phyloP scores from a whole-genome alignment of 345 rosid species.

The Pistacia atlantica region DNA sequence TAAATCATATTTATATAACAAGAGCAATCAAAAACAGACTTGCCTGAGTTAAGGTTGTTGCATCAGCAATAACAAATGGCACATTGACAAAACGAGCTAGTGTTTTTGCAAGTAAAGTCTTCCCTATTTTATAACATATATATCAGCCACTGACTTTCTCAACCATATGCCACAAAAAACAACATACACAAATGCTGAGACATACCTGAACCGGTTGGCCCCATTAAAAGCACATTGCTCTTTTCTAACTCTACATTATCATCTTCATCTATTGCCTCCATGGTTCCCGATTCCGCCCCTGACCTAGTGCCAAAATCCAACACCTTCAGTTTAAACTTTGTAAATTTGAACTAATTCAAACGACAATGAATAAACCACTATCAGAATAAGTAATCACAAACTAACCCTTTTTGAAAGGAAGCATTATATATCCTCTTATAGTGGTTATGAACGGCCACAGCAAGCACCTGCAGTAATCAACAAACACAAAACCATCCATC shows the following conservation, averaged over 20 bases:
- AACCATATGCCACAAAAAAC: conserved; percentile 3
- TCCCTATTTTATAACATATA: conserved; percentile 49
- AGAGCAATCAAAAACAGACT: conserved; percentile 15
- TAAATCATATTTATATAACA: neutral
- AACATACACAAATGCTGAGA: conserved; percentile 5
- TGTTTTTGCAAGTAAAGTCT: conserved; percentile 85
- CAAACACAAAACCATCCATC: neutral
- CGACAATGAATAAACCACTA: neutral
- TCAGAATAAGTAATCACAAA: conserved; percentile 14
- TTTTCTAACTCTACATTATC: conserved; percentile 89
- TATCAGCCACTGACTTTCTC: conserved; percentile 21
- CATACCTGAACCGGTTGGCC: conserved; percentile 96
- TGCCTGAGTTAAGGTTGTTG: conserved; percentile 87
- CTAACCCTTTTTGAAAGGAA: conserved; percentile 73
- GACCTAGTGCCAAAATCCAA: conserved; percentile 68
- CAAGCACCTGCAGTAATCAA: conserved; percentile 60
- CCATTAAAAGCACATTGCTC: conserved; percentile 95
- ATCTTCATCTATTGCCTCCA: conserved; percentile 59
- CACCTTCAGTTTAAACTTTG: conserved; percentile 30
- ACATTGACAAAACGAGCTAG: conserved; percentile 83
- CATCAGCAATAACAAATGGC: conserved; percentile 87
- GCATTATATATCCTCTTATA: conserved; percentile 85
- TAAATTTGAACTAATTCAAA: neutral
- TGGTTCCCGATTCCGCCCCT: conserved; percentile 56
- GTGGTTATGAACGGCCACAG: conserved; percentile 95